Evolutionary conservation across 257 asterid species (phyloP).

Genomic region (Nemophila menziesii): DNA sequence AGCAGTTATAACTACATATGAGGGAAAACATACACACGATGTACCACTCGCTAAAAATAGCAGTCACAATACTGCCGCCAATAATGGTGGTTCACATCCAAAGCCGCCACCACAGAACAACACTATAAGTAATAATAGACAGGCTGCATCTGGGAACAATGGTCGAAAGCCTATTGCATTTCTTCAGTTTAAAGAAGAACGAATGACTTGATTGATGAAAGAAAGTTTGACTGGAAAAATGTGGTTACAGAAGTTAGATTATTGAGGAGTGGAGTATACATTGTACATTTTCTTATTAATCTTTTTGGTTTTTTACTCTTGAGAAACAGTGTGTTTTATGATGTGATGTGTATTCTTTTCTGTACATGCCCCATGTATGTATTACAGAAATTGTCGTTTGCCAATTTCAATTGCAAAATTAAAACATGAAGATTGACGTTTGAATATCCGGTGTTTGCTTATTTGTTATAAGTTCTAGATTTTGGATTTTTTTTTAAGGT

Average conservation of each 20-base stretch:
- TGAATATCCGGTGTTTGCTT: background rate
- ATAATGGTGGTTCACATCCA: slow-evolving; percentile 33
- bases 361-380: slow-evolving; percentile 27
- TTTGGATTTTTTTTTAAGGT: no score
- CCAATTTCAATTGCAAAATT: background rate
- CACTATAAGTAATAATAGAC: slow-evolving; percentile 20
- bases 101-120: slow-evolving; percentile 34
- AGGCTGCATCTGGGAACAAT: slow-evolving; percentile 19
- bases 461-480: background rate
- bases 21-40: slow-evolving; percentile 78
- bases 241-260: background rate
- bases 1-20: slow-evolving; percentile 84
- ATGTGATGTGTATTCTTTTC: slow-evolving; percentile 32
- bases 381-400: background rate
- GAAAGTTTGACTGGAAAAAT: no score
- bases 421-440: background rate
- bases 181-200: slow-evolving; percentile 65
- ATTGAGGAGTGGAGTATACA: background rate
- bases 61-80: slow-evolving; percentile 46
- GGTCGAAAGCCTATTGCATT: slow-evolving; percentile 47
- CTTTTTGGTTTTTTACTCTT: slow-evolving; percentile 26
- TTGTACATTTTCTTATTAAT: slow-evolving; percentile 16
- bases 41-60: slow-evolving; percentile 67
- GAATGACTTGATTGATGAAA: slow-evolving; percentile 16
- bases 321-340: slow-evolving; percentile 8